phyloP scores from a whole-genome alignment of 305 asterid genomes.

The Solanum aculeatissimum region DNA sequence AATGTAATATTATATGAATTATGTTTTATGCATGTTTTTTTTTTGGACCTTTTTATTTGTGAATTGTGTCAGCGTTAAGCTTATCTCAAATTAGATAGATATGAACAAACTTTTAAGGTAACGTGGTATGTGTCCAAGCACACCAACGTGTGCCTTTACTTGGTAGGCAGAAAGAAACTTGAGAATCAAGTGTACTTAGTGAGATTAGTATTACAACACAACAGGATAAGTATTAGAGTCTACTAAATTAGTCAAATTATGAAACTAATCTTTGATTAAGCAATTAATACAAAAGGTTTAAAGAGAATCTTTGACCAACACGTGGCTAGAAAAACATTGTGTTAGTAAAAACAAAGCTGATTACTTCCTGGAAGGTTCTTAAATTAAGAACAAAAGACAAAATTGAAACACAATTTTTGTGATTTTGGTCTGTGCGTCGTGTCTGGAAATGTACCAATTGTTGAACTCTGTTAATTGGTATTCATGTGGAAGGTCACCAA shows the following conservation, averaged over 20 bases:
- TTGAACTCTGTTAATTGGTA: not conserved
- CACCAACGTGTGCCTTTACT: not conserved
- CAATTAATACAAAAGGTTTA: not conserved
- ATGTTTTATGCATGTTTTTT: too few relatives aligned
- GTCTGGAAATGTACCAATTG: not conserved
- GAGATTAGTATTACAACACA: not conserved
- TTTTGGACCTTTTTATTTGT: not conserved
- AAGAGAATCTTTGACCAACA: not conserved
- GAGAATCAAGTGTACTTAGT: not conserved
- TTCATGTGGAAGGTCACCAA: not conserved
- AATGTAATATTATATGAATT: too few relatives aligned
- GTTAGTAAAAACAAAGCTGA: not conserved
- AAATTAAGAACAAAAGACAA: not conserved
- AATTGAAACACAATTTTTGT: not conserved
- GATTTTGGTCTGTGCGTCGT: not conserved
- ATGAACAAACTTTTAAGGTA: not conserved
- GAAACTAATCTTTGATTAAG: not conserved
- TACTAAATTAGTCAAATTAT: not conserved
- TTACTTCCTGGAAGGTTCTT: conserved; percentile 3
- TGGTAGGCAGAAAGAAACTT: not conserved
- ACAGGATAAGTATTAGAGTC: not conserved
- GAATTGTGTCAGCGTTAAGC: not conserved
- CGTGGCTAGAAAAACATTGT: not conserved
- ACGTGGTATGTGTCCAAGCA: not conserved
- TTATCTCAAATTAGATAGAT: not conserved